Percentiles rank a stretch among this genome's conserved stretches.
Evolutionary conservation across 805 yeast genomes (phyloP).

Genomic region (Zygosaccharomyces bisporus): DNA sequence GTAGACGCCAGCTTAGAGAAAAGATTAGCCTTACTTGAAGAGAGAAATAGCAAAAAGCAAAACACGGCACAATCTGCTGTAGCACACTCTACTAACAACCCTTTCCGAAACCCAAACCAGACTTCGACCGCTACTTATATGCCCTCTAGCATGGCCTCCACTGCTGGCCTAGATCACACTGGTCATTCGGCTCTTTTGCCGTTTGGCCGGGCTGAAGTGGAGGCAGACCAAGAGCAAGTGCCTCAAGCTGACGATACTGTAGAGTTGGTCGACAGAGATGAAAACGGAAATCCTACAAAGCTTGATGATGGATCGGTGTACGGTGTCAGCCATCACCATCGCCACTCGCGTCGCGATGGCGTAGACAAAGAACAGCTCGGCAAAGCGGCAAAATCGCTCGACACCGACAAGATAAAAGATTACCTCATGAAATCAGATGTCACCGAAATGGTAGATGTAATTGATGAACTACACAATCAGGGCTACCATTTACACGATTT

Average conservation of each 20-base stretch:
- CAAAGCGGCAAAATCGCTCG: conserved; percentile 31
- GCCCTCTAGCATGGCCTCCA: conserved; percentile 21
- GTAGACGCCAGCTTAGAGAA: conserved; percentile 70
- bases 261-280: conserved; percentile 30
- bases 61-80: not conserved
- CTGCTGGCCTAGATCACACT: conserved; percentile 27
- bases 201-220: conserved; percentile 35
- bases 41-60: conserved; percentile 20
- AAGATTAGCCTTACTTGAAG: conserved; percentile 37
- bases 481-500: conserved; percentile 41
- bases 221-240: conserved; percentile 16
- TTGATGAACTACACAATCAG: conserved; percentile 39
- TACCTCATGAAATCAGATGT: conserved; percentile 39
- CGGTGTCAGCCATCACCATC: conserved; percentile 9
- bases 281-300: conserved; percentile 29
- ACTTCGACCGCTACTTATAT: conserved; percentile 1
- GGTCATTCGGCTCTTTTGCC: conserved; percentile 39
- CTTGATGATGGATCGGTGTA: conserved; percentile 19
- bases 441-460: conserved; percentile 37
- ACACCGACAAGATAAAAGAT: conserved; percentile 39
- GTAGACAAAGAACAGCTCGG: conserved; percentile 26
- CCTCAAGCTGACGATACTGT: conserved; percentile 34
- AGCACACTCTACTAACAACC: not conserved
- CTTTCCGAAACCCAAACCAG: not conserved
- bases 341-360: conserved; percentile 8